Evolutionary conservation across 257 asterid species (phyloP), one percentile per base, ranked within the genome.

Genomic region (Solanum medicagineum): DNA sequence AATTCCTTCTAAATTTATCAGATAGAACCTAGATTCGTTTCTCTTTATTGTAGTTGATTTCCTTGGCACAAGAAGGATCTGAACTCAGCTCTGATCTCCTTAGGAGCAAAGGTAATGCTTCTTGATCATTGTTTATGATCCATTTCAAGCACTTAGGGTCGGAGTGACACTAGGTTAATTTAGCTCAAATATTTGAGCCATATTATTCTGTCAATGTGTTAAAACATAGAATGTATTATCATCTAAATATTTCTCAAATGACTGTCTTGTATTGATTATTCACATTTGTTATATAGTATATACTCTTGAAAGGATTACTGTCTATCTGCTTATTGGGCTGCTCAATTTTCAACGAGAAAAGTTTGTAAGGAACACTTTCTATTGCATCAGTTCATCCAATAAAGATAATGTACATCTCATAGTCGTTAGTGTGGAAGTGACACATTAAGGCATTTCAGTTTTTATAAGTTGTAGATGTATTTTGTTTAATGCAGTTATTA

Each of bases 31-130:
- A 84, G 51, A n/a, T 69, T 4, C 66, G 26, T 19, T 84, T 44
- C 22, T 19, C 70, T 56, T 20, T n/a, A 36, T n/a, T 69, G 73
- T 85, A 96, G 99, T 89, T 94, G 89, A 91, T 96, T 79, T 90
- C 95, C 84, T 89, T 96, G 84, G 98, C 97, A 81, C 99, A 96
- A 94, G 93, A 94, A 75, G 99, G 99, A 53, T 81, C 89, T 69
- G 93, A 91, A 85, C 85, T 94, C 47, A 89, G 89, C 45, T 84
- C 95, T 47, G 91, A 88, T 79, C 88, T 93, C 69, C 92, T 93
- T 74, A 93, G 88, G 84, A 90, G 86, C 80, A 71, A 91, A 83
- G 97, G 98, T 90, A 91, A 87, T 92, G 86, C 40, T 53, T 75
- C 54, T 85, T 70, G 59, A 49, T 74, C 42, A 24, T 24, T 74